Base-by-base conservation (phyloP, 148 eudicot genomes). In the Cornus florida region DNA sequence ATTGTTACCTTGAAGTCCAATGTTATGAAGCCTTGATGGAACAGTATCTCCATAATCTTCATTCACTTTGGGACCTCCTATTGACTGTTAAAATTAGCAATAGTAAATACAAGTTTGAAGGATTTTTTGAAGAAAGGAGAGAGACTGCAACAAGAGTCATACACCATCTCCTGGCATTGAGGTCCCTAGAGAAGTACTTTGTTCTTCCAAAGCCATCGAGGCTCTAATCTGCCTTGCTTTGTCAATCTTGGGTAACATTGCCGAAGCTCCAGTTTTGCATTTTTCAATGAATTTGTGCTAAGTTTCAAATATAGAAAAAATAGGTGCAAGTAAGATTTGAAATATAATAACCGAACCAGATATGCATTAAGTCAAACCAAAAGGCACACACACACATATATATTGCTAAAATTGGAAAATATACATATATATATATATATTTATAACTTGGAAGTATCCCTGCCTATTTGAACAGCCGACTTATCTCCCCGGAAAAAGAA, bases 251-350 rank as follows among this genome's bases (percentile, higher is more conserved):
- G 91, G 88, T 67, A 91, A 71, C 97, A 96, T 91, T 46, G 89
- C 77, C 17, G 89, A 90, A 78, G 99, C 98, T 81, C 88, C 93
- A 81, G 77, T 77, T 88, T 92, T 93, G 91, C 97, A 92, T 84
- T 87, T 94, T 77, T 93, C 99, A 67, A 92, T 93, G 83, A 96
- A 93, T 90, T 96, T 96, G 91, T 96, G 99, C 99, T 96, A 75
- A 71, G 73, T 72, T 57, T 62, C 69, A 69, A 71, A 39, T 10
- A 32, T 64, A 79, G 48, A 69, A 24, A 20, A 67, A 78, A 64
- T 19, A 59, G 74, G 67, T 64, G 41, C 35, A 53, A 28, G 75
- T 77, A 67, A 69, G 81, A 69, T 9, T 43, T 38, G 39, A 28
- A 17, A 73, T 32, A 60, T 8, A 69, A 46, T 31, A 48, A 19